Evolutionary conservation across 495 filamentous ascomycete genomes (phyloP), one percentile per base, ranked within the genome.

Genomic region (Cladorrhinum samala): DNA sequence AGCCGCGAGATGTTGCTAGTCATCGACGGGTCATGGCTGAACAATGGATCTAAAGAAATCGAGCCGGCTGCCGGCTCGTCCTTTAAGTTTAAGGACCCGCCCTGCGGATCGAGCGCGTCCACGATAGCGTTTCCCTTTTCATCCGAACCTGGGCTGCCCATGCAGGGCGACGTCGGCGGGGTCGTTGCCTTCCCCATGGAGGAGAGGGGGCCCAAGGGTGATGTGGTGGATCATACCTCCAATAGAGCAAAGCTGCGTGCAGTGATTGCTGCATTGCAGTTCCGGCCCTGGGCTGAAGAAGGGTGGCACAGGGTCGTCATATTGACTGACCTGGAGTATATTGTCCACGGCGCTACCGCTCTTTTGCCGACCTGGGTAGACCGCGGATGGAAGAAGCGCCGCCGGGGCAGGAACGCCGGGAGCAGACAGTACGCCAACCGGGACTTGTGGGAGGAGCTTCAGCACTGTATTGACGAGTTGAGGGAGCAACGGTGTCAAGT

Each of bases 241-340:
- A 73, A 73, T 51, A 65, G 71, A 8, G 75, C 74, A 0, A 72
- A 75, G 59, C 66, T 78, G 27, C 64, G 69, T 13, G 74, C 75
- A 4, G 72, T 70, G 1, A 70, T 73, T 36, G 68, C 66, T 11
- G 75, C 65, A 14, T 60, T 77, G 24, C 54, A 69, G 37, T 68
- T 68, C 49, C 58, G 68, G 3, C 50, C 50, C 37, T 76, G 73
- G 73, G 50, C 52, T 33, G 54, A 52, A 19, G 73, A 76, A 56
- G 69, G 70, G 1, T 73, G 68, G 63, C 56, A 58, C 18, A 55
- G 67, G 0, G 55, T 81, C 2, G 68, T 79, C 6, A 59, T 81
- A 33, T 68, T 72, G 41, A 72, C 73, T 0, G 73, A 80, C 50
- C 73, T 73, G 2, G 67, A 70, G 49, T 79, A 79, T 46, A 57